Evolutionary conservation across 2,329 filamentous ascomycete genomes (phyloP).

Genomic region (Penicillium sp.): DNA sequence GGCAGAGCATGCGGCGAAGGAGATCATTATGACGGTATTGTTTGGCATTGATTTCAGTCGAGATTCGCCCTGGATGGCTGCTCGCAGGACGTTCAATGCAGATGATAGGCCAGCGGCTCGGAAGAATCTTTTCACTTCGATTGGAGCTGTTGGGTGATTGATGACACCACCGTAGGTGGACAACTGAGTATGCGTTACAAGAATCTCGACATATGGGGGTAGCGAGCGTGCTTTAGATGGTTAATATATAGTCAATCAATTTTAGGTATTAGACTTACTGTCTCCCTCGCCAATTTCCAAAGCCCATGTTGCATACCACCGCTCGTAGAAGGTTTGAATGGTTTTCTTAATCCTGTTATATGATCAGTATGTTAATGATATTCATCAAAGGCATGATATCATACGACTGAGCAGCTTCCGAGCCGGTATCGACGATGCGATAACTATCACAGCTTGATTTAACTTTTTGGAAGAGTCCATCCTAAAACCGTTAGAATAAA

Average conservation of each 20-base stretch:
- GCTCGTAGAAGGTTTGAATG: slow-evolving; percentile 64
- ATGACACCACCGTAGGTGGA: slow-evolving; percentile 74
- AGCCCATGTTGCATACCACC: slow-evolving; percentile 64
- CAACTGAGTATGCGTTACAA: slow-evolving; percentile 68
- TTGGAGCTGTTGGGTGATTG: slow-evolving; percentile 68
- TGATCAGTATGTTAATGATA: slow-evolving; percentile 8
- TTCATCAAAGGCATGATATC: slow-evolving; percentile 3
- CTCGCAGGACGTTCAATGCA: slow-evolving; percentile 70
- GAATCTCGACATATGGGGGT: slow-evolving; percentile 71
- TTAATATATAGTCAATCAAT: background rate
- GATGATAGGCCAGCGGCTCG: slow-evolving; percentile 68
- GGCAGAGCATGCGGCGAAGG: slow-evolving; percentile 68
- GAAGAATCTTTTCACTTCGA: slow-evolving; percentile 70
- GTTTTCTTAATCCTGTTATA: slow-evolving; percentile 51
- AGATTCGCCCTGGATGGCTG: slow-evolving; percentile 68
- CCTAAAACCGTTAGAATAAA: slow-evolving; percentile 20
- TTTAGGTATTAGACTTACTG: slow-evolving; percentile 34
- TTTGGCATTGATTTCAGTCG: slow-evolving; percentile 73
- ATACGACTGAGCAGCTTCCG: slow-evolving; percentile 34
- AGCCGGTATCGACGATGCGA: slow-evolving; percentile 30
- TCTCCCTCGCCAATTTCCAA: slow-evolving; percentile 55
- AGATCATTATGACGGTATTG: slow-evolving; percentile 76
- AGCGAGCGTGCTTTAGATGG: slow-evolving; percentile 38
- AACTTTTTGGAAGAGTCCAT: slow-evolving; percentile 32
- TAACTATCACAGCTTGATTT: slow-evolving; percentile 39